phyloP scores from a whole-genome alignment of 1,284 basidiomycete species.

The Moesziomyces sp. region DNA sequence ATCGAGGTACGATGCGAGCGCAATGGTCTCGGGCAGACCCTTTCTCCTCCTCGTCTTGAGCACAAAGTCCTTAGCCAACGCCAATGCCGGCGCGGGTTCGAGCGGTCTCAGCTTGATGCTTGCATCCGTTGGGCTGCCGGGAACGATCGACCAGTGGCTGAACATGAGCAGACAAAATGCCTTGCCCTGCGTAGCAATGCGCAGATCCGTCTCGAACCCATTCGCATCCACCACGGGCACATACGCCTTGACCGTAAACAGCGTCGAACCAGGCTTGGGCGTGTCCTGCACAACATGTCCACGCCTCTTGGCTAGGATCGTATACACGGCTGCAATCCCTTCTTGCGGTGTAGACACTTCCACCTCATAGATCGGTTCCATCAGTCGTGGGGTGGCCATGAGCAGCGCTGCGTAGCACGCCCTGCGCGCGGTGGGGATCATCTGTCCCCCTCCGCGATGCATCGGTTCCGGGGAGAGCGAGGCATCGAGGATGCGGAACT shows the following conservation, averaged over 20 bases:
- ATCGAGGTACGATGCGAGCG: conserved; percentile 61
- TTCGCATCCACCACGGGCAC: conserved; percentile 99
- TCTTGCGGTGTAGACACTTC: conserved; percentile 99
- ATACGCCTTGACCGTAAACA: conserved; percentile 96
- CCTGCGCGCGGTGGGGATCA: conserved; percentile 94
- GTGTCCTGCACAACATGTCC: conserved; percentile 98
- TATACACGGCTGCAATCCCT: conserved; percentile 96
- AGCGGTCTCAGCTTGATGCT: conserved; percentile 93
- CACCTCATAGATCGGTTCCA: conserved; percentile 98
- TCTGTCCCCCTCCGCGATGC: conserved; percentile 96
- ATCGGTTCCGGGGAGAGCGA: conserved; percentile 92
- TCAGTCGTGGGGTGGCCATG: conserved; percentile 73
- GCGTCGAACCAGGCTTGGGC: conserved; percentile 94
- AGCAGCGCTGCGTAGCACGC: conserved; percentile 99
- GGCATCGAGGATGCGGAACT: conserved; percentile 93
- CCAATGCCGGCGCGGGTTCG: conserved; percentile 95
- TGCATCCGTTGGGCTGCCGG: conserved; percentile 96
- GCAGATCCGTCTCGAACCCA: conserved; percentile 96
- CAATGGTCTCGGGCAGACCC: conserved; percentile 59
- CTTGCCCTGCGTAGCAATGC: conserved; percentile 96
- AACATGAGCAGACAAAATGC: conserved; percentile 96
- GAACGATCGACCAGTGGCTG: conserved; percentile 98
- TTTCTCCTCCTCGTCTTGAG: conserved; percentile 96
- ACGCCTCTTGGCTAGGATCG: conserved; percentile 91
- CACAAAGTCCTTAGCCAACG: conserved; percentile 79